Evolutionary conservation across 768 basidiomycete species (phyloP).

Genomic region (Lactarius vividus): DNA sequence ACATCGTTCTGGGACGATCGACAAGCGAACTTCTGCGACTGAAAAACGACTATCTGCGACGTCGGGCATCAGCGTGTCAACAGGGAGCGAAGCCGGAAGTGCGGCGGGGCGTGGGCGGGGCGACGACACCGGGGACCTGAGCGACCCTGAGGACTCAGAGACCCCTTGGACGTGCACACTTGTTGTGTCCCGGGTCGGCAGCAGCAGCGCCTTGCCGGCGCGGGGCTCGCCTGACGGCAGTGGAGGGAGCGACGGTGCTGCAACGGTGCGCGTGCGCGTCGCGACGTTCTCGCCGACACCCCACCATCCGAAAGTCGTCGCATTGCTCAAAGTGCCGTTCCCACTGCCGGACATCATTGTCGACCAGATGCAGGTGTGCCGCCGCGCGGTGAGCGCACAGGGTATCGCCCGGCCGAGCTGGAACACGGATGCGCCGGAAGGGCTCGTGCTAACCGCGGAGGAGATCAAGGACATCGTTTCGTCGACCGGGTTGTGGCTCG

Average conservation of each 20-base stretch:
- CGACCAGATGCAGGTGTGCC: conserved; percentile 52
- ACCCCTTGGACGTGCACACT: conserved; percentile 94
- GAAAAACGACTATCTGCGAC: conserved; percentile 20
- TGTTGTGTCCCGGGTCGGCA: conserved; percentile 48
- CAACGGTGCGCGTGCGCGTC: conserved; percentile 53
- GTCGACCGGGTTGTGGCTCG: conserved; percentile 85
- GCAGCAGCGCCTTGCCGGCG: conserved; percentile 16
- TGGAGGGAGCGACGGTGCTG: neutral
- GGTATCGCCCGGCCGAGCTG: conserved; percentile 34
- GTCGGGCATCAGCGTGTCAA: conserved; percentile 26
- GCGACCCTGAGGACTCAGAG: conserved; percentile 95
- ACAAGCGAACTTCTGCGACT: neutral
- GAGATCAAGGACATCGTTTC: conserved; percentile 93
- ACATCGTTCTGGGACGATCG: neutral
- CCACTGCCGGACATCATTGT: conserved; percentile 82
- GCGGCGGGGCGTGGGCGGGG: conserved; percentile 13
- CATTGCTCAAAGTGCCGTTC: conserved; percentile 87
- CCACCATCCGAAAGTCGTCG: conserved; percentile 94
- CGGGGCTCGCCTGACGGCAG: conserved; percentile 15
- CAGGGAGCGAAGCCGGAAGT: conserved; percentile 14
- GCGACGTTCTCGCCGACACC: conserved; percentile 89
- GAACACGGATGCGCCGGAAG: conserved; percentile 33
- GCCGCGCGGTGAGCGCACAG: conserved; percentile 43
- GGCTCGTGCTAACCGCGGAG: conserved; percentile 75
- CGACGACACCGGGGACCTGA: conserved; percentile 67